A percentile compares a stretch with the other conserved stretches of the same genome.
Conservation (phyloP, 192 early-diverging fungal genomes). For the Anaeromyces robustus region DNA sequence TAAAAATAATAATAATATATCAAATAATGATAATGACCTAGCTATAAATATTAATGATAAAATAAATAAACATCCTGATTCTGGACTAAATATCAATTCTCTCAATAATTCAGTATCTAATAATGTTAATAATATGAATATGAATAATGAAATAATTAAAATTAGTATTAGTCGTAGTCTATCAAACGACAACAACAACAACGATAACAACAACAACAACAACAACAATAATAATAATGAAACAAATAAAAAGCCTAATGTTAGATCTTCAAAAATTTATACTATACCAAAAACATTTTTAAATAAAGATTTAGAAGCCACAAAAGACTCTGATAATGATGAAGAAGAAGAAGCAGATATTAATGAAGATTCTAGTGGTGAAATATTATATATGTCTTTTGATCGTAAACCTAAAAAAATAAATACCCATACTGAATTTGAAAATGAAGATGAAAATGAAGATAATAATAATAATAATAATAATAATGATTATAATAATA, state of each 20-base stretch:
- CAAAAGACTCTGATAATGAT: background rate
- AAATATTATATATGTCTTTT: background rate
- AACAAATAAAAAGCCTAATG: background rate
- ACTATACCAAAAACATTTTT: background rate
- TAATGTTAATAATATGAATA: background rate
- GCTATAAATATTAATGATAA: background rate
- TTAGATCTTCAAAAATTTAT: background rate
- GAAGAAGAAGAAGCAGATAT: background rate
- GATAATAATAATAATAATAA: background rate
- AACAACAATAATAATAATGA: background rate
- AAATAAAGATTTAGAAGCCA: background rate
- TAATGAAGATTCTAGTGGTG: background rate
- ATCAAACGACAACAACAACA: too few species aligned
- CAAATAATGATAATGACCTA: background rate
- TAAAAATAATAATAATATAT: background rate
- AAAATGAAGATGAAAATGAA: too few species aligned
- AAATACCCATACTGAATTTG: background rate
- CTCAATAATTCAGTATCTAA: background rate
- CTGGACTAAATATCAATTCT: background rate
- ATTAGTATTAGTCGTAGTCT: too few species aligned
- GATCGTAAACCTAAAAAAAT: background rate
- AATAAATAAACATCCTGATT: background rate
- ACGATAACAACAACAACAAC: too few species aligned
- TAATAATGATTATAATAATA: background rate
- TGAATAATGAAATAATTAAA: too few species aligned